Base-by-base conservation (phyloP, 495 filamentous ascomycete species). In the Oidiodendron maius region DNA sequence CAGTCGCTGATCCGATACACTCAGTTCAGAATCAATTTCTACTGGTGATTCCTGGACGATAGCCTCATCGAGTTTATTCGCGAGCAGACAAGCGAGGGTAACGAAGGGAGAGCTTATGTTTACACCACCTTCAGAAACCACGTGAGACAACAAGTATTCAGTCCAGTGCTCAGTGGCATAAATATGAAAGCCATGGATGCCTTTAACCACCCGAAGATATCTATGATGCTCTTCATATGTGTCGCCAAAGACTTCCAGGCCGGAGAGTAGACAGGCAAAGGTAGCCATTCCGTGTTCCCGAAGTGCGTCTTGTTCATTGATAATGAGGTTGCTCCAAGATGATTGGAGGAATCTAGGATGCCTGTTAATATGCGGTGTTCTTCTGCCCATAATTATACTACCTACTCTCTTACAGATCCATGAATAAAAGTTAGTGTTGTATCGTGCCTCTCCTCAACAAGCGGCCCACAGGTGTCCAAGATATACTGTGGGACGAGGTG, bases 401-500 rank as follows among this genome's bases (percentile, higher is more conserved):
- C 59, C 24, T 58, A 63, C 64, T 65, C 58, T 39, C 63, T 64
- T 0, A 65, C 54, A 3, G 64, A 65, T 1, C 57, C 46, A 23
- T 66, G 62, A 16, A 66, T 63, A 21, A 66, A 66, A 8, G 52
- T 32, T 9, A 61, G 46, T 0, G 52, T 60, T 16, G 58, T 42
- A 34, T 62, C 57, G 0, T 26, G 42, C 8, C 48, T 26, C 39
- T 66, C 49, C 17, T 64, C 56, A n/a, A 66, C 30, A 9, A 66
- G 48, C 1, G 64, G 51, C 17, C 35, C 48, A 35, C 60, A 63
- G 12, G 56, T 45, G n/a, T 66, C 62, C 12, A 65, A 59, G n/a
- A 64, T 47, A 40, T 65, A 53, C 16, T 38, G 23, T 1, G 62
- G 60, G 0, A 46, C 48, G 9, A 55, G n/a, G 13, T 53, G 32